Evolutionary conservation across 805 yeast genomes (phyloP), one percentile per base, ranked within the genome.

Genomic region (Myxozyma nipponensis): DNA sequence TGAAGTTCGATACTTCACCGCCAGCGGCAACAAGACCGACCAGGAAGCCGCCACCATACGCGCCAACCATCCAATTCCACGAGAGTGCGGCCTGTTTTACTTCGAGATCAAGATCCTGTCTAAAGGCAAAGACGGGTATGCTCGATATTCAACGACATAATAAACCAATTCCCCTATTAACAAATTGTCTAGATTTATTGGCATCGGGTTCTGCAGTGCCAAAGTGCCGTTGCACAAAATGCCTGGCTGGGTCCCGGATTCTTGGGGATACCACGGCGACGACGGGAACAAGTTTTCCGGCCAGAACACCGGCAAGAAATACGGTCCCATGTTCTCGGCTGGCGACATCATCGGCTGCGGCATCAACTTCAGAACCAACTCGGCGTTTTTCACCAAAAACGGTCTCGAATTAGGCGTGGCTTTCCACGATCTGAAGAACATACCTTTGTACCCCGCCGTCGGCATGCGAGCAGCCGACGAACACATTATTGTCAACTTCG

Each of bases 331-430:
- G 26, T 82, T 77, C 64, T 78, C 81, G 0, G 63, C 69, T 32
- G 76, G 76, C 21, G 96, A 88, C 66, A 72, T 77, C 2, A 75
- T 90, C 55, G 97, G 97, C 0, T 84, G 90, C 66, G 96, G 96
- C 3, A 75, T 88, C 22, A 84, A 89, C 69, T 84, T 78, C 59
- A 71, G 76, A 15, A 78, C 77, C 37, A 75, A 78, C 38, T 69
- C 81, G 0, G 74, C 87, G 1, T 90, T 89, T 60, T 79, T 79
- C 57, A 89, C 96, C 0, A 83, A 85, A 64, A 89, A 90, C 67
- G 97, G 96, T 1, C 74, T 85, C 2, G 69, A 66, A 36, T 63
- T 80, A 39, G 84, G 83, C 0, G 69, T 72, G 35, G 83, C 83
- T 1, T 81, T 80, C 56, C 66, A 67, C 4, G 75, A 77, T 51